Evolutionary conservation across 768 basidiomycete genomes (phyloP), one percentile per base, ranked within the genome.

Genomic region (Sutorius australiensis): DNA sequence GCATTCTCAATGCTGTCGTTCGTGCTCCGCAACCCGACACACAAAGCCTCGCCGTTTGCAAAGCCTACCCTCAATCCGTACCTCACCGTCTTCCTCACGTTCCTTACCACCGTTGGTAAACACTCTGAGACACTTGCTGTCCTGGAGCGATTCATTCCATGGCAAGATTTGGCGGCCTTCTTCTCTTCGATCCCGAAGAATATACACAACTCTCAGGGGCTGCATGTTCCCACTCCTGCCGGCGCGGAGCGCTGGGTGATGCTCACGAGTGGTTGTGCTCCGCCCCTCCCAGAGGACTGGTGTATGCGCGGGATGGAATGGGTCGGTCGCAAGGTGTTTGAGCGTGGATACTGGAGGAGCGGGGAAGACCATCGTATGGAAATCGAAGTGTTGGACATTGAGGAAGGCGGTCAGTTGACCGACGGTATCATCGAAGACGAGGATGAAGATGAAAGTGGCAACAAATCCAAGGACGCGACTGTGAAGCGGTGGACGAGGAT

Each of bases 291-390:
- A 0, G 97, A 99, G 69, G 97, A 98, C 63, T 98, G 95, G 93
- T 90, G 89, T 62, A 67, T 98, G 59, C 80, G 97, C 31, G 97
- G 97, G 1, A 92, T 95, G 86, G 94, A 94, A 61, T 99, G 97
- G 97, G 87, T 92, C 4, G 88, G 91, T 6, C 78, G 92, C 53
- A 82, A 83, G 55, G 85, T 98, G 14, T 98, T 88, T 66, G 93
- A 95, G 67, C 83, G 91, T 37, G 95, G 95, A 0, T 98, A 87
- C 67, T 99, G 97, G 97, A 90, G 87, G 65, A 75, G 76, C n/a
- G 80, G 80, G 31, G 87, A 86, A 47, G 84, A 85, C 51, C 76
- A 79, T 43, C 72, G 74, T 37, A 63, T 72, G 56, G 95, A 98
- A 75, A 77, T 90, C 50, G 93, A 94, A 61, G 85, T 94, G 1